Base-by-base conservation (phyloP, 1,284 basidiomycete species). In the Austroboletus novae-zelandiae region DNA sequence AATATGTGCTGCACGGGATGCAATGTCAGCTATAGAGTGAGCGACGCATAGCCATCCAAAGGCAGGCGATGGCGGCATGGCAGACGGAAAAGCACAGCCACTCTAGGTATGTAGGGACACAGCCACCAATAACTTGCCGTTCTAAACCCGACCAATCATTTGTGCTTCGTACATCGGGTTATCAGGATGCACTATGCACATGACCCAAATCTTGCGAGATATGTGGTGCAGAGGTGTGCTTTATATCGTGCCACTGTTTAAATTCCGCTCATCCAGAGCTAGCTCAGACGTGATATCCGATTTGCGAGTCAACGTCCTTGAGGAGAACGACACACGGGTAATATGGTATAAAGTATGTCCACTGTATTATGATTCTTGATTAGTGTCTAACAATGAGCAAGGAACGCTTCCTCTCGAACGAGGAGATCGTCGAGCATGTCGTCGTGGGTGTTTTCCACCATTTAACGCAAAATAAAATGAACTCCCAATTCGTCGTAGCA, bases 201-300 rank as follows among this genome's bases (percentile, higher is more conserved):
- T 9, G 66, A 67, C 17, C 67, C 67, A 0, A 67, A 67, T 48
- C 55, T 70, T 27, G 25, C 54, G 2, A 56, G 68, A 61, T 70
- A 66, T 51, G 60, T 66, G 41, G 57, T 72, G 31, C 65, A 71
- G 51, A 70, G 68, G 68, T 71, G 39, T 42, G 53, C 39, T 18
- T 49, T 34, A 40, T n/a, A 20, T 27, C 36, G 48, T 42, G 40
- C 4, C 20, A 23, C 11, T 6, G 15, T 23, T 35, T 40, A 45
- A 31, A 29, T 23, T 45, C 40, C n/a, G 11, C 42, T 51, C 43
- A 51, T 40, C 20, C 11, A 29, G 9, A 40, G 36, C 30, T 40
- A 89, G 86, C 59, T 83, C 87, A 40, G 87, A 90, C 68, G 86
- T 89, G 27, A 73, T 90, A 37, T 80, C 82, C 43, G 84, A 89